Evolutionary conservation across 2,329 filamentous ascomycete species (phyloP).

Genomic region (Trichoderma brevicompactum): DNA sequence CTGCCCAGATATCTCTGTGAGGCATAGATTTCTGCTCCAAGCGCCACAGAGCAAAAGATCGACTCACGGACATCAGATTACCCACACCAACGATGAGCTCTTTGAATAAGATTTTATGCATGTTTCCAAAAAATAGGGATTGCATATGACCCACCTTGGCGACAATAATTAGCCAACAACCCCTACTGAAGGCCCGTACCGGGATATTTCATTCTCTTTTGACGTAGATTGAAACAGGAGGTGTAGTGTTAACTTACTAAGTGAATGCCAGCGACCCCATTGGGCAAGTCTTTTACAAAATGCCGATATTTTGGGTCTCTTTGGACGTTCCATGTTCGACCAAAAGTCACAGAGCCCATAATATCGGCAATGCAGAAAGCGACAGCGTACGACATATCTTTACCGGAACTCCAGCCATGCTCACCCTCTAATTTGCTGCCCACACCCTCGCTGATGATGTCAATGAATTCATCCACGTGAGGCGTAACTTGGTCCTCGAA

Average conservation of each 20-base stretch:
- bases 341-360: conserved; percentile 31
- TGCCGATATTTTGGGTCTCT: conserved; percentile 25
- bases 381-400: conserved; percentile 28
- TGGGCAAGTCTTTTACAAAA: conserved; percentile 29
- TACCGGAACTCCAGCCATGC: conserved; percentile 25
- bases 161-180: neutral
- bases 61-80: conserved; percentile 21
- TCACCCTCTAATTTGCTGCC: conserved; percentile 22
- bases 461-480: conserved; percentile 27
- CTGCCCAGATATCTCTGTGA: conserved; percentile 28
- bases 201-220: neutral
- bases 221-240: neutral
- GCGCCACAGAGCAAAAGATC: conserved; percentile 25
- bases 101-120: conserved; percentile 30
- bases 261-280: conserved; percentile 29
- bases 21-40: conserved; percentile 24
- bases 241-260: conserved; percentile 3
- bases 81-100: conserved; percentile 28
- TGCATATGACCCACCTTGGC: conserved; percentile 29
- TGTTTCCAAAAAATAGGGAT: conserved; percentile 28
- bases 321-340: conserved; percentile 30
- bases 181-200: neutral
- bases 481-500: conserved; percentile 28
- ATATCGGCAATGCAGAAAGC: conserved; percentile 31
- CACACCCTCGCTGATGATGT: conserved; percentile 20